Base-by-base conservation (phyloP, 2,329 filamentous ascomycete genomes). In the Aureobasidium sp. region DNA sequence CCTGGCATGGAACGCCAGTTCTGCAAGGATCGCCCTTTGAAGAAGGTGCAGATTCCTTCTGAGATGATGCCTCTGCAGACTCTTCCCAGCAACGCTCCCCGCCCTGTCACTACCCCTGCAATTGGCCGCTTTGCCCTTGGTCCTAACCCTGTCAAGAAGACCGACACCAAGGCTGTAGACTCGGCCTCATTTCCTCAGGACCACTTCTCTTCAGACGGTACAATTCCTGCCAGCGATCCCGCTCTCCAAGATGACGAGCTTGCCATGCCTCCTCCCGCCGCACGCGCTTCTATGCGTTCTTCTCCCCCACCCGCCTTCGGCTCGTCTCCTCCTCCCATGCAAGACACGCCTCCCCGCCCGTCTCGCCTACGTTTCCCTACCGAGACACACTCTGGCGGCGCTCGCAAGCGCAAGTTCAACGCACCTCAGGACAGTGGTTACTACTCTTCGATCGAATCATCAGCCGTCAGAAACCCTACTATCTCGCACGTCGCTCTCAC, bases 351-450 rank as follows among this genome's bases (percentile, higher is more conserved):
- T 20, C 90, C 91, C 36, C 87, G 88, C 27, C 81, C 83, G 55
- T 82, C 82, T 42, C 82, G 57, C 15, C 46, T 60, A 32, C 57
- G 83, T 62, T 81, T 84, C 51, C 78, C 81, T 41, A 77, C 81
- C 42, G 87, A 87, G 23, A 89, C 89, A n/a, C 82, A 82, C 47
- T 80, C 77, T 36, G 85, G 62, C 32, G 70, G 85, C 57, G 84
- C 86, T 42, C 86, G 87, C 67, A 90, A 90, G 76, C 87, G 89
- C 67, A 93, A 91, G 73, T 85, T 89, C 69, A 84, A 84, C 34
- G 87, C 88, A 13, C 87, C 95, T 79, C 90, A 89, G 70, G 94
- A 99, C 75, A 97, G 93, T 72, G 94, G 94, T 44, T 99, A 97
- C 75, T 96, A 96, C 72, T 97, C 94, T 1, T 97, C 92, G 0